phyloP scores from a whole-genome alignment of 192 early-diverging fungal genomes.

The Umbelopsis ramanniana region DNA sequence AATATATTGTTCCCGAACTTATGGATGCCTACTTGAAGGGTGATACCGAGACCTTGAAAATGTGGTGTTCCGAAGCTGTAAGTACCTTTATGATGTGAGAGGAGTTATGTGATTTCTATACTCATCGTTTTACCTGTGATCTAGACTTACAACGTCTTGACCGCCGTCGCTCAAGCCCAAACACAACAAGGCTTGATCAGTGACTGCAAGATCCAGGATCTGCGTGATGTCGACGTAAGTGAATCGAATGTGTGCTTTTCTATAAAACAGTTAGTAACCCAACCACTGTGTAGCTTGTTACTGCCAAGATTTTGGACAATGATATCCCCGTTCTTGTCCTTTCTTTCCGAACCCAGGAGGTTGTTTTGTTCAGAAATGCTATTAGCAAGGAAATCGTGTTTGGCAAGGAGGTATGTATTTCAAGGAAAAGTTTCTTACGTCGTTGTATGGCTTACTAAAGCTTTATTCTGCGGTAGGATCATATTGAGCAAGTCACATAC shows the following conservation, averaged over 20 bases:
- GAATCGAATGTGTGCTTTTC: neutral
- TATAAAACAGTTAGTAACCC: neutral
- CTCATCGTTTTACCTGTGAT: conserved; percentile 4
- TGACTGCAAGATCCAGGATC: conserved; percentile 94
- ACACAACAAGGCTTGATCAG: conserved; percentile 86
- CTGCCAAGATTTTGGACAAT: conserved; percentile 91
- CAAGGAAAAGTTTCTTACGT: conserved; percentile 3
- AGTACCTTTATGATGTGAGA: conserved; percentile 21
- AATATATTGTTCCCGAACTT: conserved; percentile 94
- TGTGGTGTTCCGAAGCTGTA: conserved; percentile 96
- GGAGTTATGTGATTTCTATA: conserved; percentile 26
- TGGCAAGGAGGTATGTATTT: conserved; percentile 68
- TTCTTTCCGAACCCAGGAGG: conserved; percentile 92
- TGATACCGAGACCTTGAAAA: conserved; percentile 78
- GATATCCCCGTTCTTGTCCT: conserved; percentile 90
- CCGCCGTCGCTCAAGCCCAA: conserved; percentile 83
- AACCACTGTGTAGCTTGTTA: conserved; percentile 58
- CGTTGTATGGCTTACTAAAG: neutral
- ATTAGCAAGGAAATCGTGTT: conserved; percentile 83
- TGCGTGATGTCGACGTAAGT: conserved; percentile 80
- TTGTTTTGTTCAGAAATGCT: conserved; percentile 89
- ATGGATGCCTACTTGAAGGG: conserved; percentile 93
- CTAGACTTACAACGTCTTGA: conserved; percentile 80
- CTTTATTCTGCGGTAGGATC: conserved; percentile 47
- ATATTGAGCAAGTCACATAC: conserved; percentile 87